Evolutionary conservation across 768 basidiomycete species (phyloP).

Genomic region (Fibroporia radiculosa): DNA sequence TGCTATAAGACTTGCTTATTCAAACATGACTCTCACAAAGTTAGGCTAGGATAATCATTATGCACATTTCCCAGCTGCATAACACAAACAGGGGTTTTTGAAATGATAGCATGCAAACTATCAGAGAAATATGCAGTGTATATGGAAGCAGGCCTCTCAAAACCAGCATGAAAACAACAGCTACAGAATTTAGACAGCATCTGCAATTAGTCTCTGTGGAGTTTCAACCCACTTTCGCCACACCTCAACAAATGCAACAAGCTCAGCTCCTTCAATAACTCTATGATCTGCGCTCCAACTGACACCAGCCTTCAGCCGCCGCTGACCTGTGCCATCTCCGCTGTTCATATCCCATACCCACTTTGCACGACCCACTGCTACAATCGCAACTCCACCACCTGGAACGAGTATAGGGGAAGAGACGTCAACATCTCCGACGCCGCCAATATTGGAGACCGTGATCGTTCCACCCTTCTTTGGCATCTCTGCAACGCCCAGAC

Average conservation of each 20-base stretch:
- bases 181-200: slow-evolving; percentile 22
- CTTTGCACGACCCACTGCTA: slow-evolving; percentile 69
- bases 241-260: slow-evolving; percentile 80
- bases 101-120: no score
- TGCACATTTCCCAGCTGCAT: no score
- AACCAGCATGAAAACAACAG: background rate
- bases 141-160: no score
- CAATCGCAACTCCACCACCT: slow-evolving; percentile 81
- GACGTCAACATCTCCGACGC: slow-evolving; percentile 61
- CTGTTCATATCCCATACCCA: slow-evolving; percentile 69
- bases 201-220: slow-evolving; percentile 61
- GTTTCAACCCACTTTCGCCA: slow-evolving; percentile 78
- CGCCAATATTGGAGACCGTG: slow-evolving; percentile 78
- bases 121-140: no score
- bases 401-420: slow-evolving; percentile 74
- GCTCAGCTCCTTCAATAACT: slow-evolving; percentile 82
- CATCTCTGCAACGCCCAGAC: slow-evolving; percentile 60
- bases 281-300: slow-evolving; percentile 87
- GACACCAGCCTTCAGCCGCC: slow-evolving; percentile 52
- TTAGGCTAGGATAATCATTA: no score
- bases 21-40: no score
- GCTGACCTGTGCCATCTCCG: slow-evolving; percentile 39
- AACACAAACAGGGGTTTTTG: no score
- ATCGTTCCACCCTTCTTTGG: slow-evolving; percentile 71
- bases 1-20: no score